Base-by-base conservation (phyloP, 2,329 filamentous ascomycete genomes). In the Alternaria alternata region DNA sequence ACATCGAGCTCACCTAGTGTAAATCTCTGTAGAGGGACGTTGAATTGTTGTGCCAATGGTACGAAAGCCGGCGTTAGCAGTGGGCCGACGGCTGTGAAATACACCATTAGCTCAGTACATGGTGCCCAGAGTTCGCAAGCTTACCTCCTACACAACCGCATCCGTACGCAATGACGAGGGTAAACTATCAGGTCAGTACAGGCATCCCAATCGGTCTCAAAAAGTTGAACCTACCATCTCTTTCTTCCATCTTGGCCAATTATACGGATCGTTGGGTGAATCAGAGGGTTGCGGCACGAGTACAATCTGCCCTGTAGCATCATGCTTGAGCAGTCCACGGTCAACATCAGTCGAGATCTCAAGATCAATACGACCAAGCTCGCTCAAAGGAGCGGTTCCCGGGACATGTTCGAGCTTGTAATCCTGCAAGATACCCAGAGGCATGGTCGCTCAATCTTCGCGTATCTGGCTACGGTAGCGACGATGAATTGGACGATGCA, bases 201-300 rank as follows among this genome's bases (percentile, higher is more conserved):
- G 6, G 8, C n/a, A 4, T 36, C 4, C 6, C 2, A n/a, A n/a
- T 2, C 3, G 7, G 3, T 38, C n/a, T 16, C 11, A 0, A 7
- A 9, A 20, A 1, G 14, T 4, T 16, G 5, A n/a, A 43, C 42
- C 3, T 20, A 54, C 58, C 67, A 68, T 67, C 53, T 70, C 68
- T 42, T 72, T 72, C 57, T 70, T 66, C 68, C 68, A 68, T 66
- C 65, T 54, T 30, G 66, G 63, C 85, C 84, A 87, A 67, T 86
- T 86, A 53, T 86, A 76, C 0, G 84, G 84, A 61, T 87, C 84
- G 36, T 81, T 78, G 1, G 80, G 78, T 44, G 84, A 81, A 41
- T 67, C 80, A 51, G 80, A 82, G 0, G 84, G 84, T 68, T 86
- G 84, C 1, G 84, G 85, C 18, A 85, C 83, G 54, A 86, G 76